These are phyloP conservation scores for Heimioporus sp. DNA, from an alignment of 768 basidiomycete genomes.

Conservation along the genomic window DNA sequence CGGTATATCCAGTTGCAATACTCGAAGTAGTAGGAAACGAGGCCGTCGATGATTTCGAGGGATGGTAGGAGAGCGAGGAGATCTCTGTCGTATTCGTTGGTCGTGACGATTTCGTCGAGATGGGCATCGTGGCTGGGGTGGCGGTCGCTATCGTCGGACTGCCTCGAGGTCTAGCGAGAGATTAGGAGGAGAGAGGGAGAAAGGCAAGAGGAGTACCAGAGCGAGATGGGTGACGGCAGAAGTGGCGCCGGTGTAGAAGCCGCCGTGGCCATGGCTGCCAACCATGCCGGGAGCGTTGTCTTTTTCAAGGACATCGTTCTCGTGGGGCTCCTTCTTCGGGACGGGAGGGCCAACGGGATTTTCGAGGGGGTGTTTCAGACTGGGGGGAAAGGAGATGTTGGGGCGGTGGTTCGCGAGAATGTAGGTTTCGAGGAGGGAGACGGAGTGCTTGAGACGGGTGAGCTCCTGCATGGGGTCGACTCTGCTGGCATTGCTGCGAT, in stretches of 20 bases:
- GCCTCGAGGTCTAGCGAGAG: constrained; percentile 38
- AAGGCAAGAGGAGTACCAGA: constrained; percentile 39
- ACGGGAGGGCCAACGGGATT: constrained; percentile 31
- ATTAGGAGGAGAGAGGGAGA: constrained; percentile 16
- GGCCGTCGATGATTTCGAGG: constrained; percentile 65
- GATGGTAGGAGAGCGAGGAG: constrained; percentile 65
- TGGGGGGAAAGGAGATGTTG: constrained; percentile 13
- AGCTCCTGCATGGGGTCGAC: constrained; percentile 41
- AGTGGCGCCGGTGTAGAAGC: constrained; percentile 78
- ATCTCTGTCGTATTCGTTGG: constrained; percentile 67
- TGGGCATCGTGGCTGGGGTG: constrained; percentile 49
- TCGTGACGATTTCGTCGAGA: constrained; percentile 40
- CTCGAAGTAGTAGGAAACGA: constrained; percentile 77
- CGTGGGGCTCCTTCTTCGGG: constrained; percentile 53
- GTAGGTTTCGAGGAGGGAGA: constrained; percentile 38
- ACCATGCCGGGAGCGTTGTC: constrained; percentile 60
- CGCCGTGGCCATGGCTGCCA: constrained; percentile 61
- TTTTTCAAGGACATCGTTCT: constrained; percentile 47
- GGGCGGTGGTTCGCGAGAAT: constrained; percentile 33
- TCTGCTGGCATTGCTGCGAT: constrained; percentile 29
- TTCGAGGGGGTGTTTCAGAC: constrained; percentile 27
- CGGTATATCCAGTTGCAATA: constrained; percentile 89
- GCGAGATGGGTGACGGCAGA: constrained; percentile 69
- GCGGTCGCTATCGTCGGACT: constrained; percentile 51
- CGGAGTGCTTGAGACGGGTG: constrained; percentile 39